Percentiles rank a stretch among this genome's conserved stretches.
These are phyloP conservation scores for Penicillium hesseltinei DNA, from an alignment of 2,329 filamentous ascomycete species.

Conservation along the genomic window DNA sequence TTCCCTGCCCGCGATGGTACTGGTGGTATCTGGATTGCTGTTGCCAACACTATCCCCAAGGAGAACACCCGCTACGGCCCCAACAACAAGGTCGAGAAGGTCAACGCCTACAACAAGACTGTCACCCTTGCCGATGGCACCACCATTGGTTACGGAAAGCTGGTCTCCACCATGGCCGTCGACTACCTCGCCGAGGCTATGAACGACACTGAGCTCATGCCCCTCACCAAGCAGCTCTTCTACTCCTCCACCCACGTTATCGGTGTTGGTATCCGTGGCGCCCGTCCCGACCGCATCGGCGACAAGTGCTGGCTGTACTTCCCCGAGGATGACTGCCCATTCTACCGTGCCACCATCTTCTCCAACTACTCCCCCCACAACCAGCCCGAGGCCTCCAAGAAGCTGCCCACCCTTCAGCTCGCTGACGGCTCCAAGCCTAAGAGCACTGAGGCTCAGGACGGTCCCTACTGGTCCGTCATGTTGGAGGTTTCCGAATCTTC, in stretches of 20 bases:
- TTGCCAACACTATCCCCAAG: slow-evolving; percentile 86
- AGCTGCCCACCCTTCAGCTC: slow-evolving; percentile 80
- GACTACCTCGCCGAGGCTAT: slow-evolving; percentile 85
- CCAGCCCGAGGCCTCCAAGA: slow-evolving; percentile 77
- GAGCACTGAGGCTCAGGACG: slow-evolving; percentile 71
- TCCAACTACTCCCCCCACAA: slow-evolving; percentile 99
- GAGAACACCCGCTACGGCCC: slow-evolving; percentile 90
- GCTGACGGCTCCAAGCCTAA: slow-evolving; percentile 80
- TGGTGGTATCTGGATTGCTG: slow-evolving; percentile 97
- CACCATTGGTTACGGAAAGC: slow-evolving; percentile 84
- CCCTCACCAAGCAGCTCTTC: slow-evolving; percentile 84
- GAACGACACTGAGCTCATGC: slow-evolving; percentile 79
- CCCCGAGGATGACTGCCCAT: slow-evolving; percentile 97
- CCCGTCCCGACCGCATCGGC: slow-evolving; percentile 89
- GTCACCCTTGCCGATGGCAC: slow-evolving; percentile 82
- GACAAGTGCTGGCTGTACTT: slow-evolving; percentile 99
- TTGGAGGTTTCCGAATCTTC: slow-evolving; percentile 93
- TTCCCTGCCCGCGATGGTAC: slow-evolving; percentile 96
- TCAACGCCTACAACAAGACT: slow-evolving; percentile 80
- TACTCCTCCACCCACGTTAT: slow-evolving; percentile 98
- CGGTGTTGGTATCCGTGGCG: slow-evolving; percentile 89
- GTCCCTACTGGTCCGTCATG: slow-evolving; percentile 99
- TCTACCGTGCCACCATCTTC: slow-evolving; percentile 99
- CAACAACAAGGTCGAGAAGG: slow-evolving; percentile 77
- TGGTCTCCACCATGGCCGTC: slow-evolving; percentile 94